Base-by-base conservation (phyloP, 2,329 filamentous ascomycete species). In the Calonectria pauciramosa region DNA sequence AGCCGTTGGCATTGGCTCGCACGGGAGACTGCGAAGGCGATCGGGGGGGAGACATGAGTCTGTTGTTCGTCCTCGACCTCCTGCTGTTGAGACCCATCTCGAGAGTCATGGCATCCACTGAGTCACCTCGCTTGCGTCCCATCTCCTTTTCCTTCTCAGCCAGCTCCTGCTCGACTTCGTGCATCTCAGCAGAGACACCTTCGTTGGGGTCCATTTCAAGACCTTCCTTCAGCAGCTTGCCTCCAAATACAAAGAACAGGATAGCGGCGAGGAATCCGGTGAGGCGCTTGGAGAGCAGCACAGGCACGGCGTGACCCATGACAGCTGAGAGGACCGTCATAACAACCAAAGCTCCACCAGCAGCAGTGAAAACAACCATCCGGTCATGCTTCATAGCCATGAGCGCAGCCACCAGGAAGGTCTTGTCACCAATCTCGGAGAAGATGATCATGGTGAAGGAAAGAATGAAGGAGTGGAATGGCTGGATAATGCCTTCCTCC, bases 381-480 rank as follows among this genome's bases (percentile, higher is more conserved):
- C 97, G 94, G 76, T 97, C 94, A 82, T 99, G 96, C 84, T 98
- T 97, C 97, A 99, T 99, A 16, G 97, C 97, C 97, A 99, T 99
- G 23, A 99, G 91, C 10, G 96, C 96, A 9, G 97, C 97, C 28
- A 99, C 95, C 54, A 99, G 90, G 88, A 99, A 99, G 0, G 97
- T 99, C 88, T 99, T 99, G 91, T 99, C 97, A 77, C 97, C 97
- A 81, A 99, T 93, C 85, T 99, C 97, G 60, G 96, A 98, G 80
- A 99, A 94, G 76, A 99, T 88, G 81, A 99, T 99, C 97, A 99
- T 99, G 72, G 96, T 96, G 74, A 98, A 92, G 20, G 97, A 98
- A 38, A 99, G 92, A 16, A 98, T 83, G 82, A 97, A 97, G 5
- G 97, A 99, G 85, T 99, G 96, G 81, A 93, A 89, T 23, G 95